Evolutionary conservation across 192 early-diverging fungal species (phyloP), one percentile per base, ranked within the genome.

Genomic region (Backusella mclennaniae): DNA sequence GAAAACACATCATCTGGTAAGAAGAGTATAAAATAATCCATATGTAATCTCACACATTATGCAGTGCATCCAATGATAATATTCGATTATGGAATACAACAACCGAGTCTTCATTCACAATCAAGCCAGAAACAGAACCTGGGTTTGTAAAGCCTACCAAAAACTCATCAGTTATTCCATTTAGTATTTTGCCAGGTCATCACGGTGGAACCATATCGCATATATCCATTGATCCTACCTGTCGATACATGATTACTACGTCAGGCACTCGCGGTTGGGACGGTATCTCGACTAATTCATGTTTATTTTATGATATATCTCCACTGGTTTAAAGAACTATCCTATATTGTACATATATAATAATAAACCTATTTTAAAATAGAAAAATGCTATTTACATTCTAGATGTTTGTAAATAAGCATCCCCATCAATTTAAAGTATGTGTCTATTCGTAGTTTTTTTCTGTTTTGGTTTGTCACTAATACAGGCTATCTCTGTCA

Each of bases 181-280:
- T 98, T 83, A 90, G 91, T 68, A 94, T 99, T 76, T 86, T 99
- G 35, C 93, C 98, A 2, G 98, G 97, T 0, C 97, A 98, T 79
- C 96, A 96, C 70, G 96, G 96, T 29, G 95, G 94, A 14, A 86
- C 89, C 14, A 87, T 97, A 17, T 97, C 96, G 1, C 85, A 83
- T 33, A 84, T 95, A 66, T 75, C 92, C 92, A 87, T 96, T 56
- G 96, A 97, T 81, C 84, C 87, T 23, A 82, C 86, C 4, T 90
- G 90, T 59, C 85, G 87, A 31, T 97, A 92, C 66, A 90, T 99
- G 95, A 87, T 99, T 29, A 97, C 92, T 6, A 90, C 95, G 1
- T 95, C 95, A 1, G 98, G 98, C 19, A 96, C 91, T 81, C 85
- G 96, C 29, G 98, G 97, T n/a, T 99, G 97, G 97, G 97, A 98